phyloP scores from a whole-genome alignment of 1,284 basidiomycete genomes.

The Vanrija sp. region DNA sequence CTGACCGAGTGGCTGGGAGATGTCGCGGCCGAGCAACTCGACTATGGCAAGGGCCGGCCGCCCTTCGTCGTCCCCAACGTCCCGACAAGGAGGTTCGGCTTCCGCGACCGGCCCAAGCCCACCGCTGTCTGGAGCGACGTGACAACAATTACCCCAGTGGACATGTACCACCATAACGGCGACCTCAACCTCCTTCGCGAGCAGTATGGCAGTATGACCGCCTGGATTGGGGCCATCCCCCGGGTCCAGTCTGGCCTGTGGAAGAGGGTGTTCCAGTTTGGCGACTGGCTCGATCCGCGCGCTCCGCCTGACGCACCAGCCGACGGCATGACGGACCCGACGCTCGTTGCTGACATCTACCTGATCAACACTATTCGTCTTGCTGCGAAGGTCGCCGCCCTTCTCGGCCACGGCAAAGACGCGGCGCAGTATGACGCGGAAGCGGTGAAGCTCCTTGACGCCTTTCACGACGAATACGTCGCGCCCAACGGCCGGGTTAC shows the following conservation, averaged over 20 bases:
- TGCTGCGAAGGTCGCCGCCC: constrained; percentile 21
- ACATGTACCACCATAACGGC: constrained; percentile 28
- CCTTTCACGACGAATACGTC: constrained; percentile 30
- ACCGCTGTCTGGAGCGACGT: constrained; percentile 33
- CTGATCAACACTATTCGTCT: constrained; percentile 26
- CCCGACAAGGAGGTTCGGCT: neutral
- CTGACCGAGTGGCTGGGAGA: constrained; percentile 36
- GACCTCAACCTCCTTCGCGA: constrained; percentile 21
- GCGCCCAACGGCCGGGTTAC: constrained; percentile 24
- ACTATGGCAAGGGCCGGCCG: constrained; percentile 11
- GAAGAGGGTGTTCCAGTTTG: constrained; percentile 20
- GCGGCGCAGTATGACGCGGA: constrained; percentile 16
- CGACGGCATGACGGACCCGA: constrained; percentile 26
- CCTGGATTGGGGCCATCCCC: constrained; percentile 38
- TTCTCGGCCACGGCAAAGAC: constrained; percentile 22
- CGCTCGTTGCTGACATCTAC: constrained; percentile 34
- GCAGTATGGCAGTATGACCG: constrained; percentile 28
- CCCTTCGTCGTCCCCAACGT: constrained; percentile 32
- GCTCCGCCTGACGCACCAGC: constrained; percentile 28
- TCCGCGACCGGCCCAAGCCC: neutral
- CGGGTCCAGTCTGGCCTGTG: constrained; percentile 24
- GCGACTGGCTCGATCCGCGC: constrained; percentile 40
- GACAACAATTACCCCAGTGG: constrained; percentile 26
- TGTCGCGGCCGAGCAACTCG: constrained; percentile 25
- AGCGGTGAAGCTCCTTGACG: constrained; percentile 9